Evolutionary conservation across 176 grass and related monocot genomes (phyloP).

Genomic region (Pontederia paniculata): DNA sequence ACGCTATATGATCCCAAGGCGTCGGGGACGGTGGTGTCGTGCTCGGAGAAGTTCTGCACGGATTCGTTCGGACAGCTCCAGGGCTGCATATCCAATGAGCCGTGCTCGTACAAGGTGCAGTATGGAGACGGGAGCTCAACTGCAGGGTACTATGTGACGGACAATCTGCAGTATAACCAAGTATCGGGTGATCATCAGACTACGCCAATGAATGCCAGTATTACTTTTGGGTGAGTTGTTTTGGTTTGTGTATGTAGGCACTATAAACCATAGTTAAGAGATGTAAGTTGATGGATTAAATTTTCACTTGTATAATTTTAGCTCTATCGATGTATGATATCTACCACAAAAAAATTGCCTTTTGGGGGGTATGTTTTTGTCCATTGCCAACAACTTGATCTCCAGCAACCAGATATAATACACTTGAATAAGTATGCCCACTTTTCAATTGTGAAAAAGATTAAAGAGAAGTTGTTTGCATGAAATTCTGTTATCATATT

Average conservation of each 20-base stretch:
- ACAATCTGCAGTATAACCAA: constrained; percentile 59
- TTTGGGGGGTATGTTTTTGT: too few relatives aligned
- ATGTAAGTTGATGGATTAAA: too few relatives aligned
- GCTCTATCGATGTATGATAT: too few relatives aligned
- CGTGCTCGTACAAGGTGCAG: constrained; percentile 55
- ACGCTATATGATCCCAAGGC: constrained; percentile 71
- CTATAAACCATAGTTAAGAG: too few relatives aligned
- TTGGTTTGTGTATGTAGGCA: neutral
- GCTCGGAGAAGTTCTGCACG: constrained; percentile 55
- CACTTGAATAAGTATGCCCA: too few relatives aligned
- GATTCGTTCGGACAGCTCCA: constrained; percentile 15
- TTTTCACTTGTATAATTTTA: too few relatives aligned
- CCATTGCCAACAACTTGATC: too few relatives aligned
- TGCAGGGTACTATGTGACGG: constrained; percentile 51
- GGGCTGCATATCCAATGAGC: constrained; percentile 20
- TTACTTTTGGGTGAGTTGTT: constrained; percentile 69
- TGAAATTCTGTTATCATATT: too few relatives aligned
- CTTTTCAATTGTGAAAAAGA: too few relatives aligned
- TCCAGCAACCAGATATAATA: too few relatives aligned
- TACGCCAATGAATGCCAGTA: constrained; percentile 41
- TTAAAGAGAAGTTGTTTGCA: too few relatives aligned
- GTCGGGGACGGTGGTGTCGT: constrained; percentile 41
- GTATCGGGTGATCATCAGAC: constrained; percentile 55
- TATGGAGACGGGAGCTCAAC: constrained; percentile 93
- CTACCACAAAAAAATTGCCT: too few relatives aligned